Evolutionary conservation across 176 grass and related monocot species (phyloP), one percentile per base, ranked within the genome.

Genomic region (Otatea glauca): DNA sequence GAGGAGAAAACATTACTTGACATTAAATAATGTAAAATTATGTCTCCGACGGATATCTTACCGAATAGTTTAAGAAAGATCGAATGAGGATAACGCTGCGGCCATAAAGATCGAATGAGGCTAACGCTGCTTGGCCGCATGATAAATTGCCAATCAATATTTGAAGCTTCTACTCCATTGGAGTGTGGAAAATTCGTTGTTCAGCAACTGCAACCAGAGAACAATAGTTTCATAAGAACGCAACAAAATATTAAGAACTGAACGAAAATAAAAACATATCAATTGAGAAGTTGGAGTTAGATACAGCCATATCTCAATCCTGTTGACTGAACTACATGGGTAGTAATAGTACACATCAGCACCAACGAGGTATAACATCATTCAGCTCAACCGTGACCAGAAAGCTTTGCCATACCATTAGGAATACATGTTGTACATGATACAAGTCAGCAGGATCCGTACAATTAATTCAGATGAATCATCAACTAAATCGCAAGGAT

Each of bases 401-500:
- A 64, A 64, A 79, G 32, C 49, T 64, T 32, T 53, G 37, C 21
- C 6, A 6, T 32, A 25, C 54, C n/a, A 34, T n/a, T 78, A 21
- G 21, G 55, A 73, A n/a, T n/a, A 58, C 20, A 58, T 27, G 44
- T 66, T 20, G 27, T 60, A 27, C 16, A 49, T 18, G 20, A 58
- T 47, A 14, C 21, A 9, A 12, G 0, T 25, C 29, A 64, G 14
- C 29, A 48, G 2, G 6, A 60, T 59, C 21, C 43, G 1, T 39
- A 72, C 53, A 72, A 14, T 53, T 42, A 29, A 21, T 65, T n/a
- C 14, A 63, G 44, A 3, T 34, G 70, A 34, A 75, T 42, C n/a
- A 75, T 24, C 34, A 18, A 27, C 23, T 41, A 84, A 17, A 61
- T 43, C 13, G 42, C 76, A 86, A 73, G 76, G n/a, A 65, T 10